Percentiles rank a stretch among this genome's conserved stretches.
Conservation (phyloP, 805 yeast genomes). For the Metschnikowia arizonensis region DNA sequence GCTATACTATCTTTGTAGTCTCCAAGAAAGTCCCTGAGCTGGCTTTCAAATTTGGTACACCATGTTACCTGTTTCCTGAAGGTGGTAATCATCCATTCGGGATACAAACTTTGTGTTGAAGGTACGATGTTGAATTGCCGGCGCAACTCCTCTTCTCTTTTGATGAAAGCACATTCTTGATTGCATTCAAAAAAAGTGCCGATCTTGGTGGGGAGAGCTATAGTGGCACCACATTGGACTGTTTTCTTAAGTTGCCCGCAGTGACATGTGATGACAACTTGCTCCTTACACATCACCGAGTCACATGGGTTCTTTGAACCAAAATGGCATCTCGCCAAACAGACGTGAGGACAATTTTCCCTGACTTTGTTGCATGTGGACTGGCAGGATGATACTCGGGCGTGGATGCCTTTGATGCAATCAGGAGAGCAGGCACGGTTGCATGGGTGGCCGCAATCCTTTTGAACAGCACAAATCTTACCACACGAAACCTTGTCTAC, state of each 20-base stretch:
- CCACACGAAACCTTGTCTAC: conserved; percentile 66
- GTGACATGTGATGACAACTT: conserved; percentile 50
- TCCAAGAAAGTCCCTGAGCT: conserved; percentile 47
- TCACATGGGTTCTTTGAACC: conserved; percentile 47
- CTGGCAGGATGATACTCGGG: conserved; percentile 45
- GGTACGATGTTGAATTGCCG: conserved; percentile 49
- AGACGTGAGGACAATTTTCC: conserved; percentile 62
- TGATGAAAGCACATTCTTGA: conserved; percentile 58
- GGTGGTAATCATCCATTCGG: conserved; percentile 43
- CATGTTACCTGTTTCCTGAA: conserved; percentile 58
- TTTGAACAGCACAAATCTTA: conserved; percentile 27
- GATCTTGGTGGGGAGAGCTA: conserved; percentile 26
- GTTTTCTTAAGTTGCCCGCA: conserved; percentile 56
- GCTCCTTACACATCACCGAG: conserved; percentile 46
- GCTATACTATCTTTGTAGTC: conserved; percentile 24
- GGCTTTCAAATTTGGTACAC: conserved; percentile 62
- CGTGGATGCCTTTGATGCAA: conserved; percentile 63
- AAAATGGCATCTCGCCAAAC: conserved; percentile 61
- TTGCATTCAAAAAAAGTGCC: conserved; percentile 55
- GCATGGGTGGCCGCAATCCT: conserved; percentile 42
- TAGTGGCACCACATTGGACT: conserved; percentile 57
- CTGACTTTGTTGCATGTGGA: conserved; percentile 53
- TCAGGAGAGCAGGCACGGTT: conserved; percentile 55
- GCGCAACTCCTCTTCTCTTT: conserved; percentile 58
- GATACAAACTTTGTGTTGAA: conserved; percentile 26